A percentile compares a stretch with the other conserved stretches of the same genome.
Conservation (phyloP, 2,329 filamentous ascomycete species). For the Aspergillus intermedius region DNA sequence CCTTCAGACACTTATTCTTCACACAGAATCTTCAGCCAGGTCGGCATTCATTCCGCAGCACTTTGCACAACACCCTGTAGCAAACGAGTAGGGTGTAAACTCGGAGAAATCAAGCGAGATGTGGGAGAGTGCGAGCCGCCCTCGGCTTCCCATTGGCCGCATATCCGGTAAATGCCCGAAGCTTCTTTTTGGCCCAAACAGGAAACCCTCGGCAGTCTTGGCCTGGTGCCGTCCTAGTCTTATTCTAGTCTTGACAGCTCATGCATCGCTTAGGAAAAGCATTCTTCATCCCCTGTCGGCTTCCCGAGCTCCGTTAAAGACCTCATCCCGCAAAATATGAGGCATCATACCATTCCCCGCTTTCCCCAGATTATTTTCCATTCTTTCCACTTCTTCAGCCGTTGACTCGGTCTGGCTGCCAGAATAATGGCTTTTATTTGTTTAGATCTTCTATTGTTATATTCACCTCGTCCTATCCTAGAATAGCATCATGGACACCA, state of each 20-base stretch:
- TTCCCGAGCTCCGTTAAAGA: not conserved
- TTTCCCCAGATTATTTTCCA: not conserved
- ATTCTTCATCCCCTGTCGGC: not conserved
- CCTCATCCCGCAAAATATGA: not conserved
- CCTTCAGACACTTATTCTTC: too few relatives aligned
- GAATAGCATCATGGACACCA: slow-evolving; percentile 16
- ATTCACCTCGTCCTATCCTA: not conserved
- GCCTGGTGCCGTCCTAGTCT: too few relatives aligned
- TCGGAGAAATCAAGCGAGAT: not conserved
- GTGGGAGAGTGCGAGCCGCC: not conserved
- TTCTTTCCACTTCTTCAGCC: too few relatives aligned
- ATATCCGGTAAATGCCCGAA: slow-evolving; percentile 25
- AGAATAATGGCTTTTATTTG: not conserved
- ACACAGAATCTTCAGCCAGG: too few relatives aligned
- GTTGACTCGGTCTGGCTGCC: too few relatives aligned
- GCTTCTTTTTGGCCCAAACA: not conserved
- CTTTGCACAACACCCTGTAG: too few relatives aligned
- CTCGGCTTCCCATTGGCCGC: slow-evolving; percentile 15
- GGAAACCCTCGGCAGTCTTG: not conserved
- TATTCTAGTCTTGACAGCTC: too few relatives aligned
- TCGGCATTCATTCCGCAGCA: too few relatives aligned
- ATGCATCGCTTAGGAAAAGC: too few relatives aligned
- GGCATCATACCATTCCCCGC: not conserved
- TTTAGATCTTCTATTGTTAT: not conserved
- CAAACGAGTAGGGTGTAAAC: not conserved